Percentiles rank a stretch among this genome's conserved stretches.
phyloP scores from a whole-genome alignment of 2,329 filamentous ascomycete genomes.

The Chalaropsis thielavioides region DNA sequence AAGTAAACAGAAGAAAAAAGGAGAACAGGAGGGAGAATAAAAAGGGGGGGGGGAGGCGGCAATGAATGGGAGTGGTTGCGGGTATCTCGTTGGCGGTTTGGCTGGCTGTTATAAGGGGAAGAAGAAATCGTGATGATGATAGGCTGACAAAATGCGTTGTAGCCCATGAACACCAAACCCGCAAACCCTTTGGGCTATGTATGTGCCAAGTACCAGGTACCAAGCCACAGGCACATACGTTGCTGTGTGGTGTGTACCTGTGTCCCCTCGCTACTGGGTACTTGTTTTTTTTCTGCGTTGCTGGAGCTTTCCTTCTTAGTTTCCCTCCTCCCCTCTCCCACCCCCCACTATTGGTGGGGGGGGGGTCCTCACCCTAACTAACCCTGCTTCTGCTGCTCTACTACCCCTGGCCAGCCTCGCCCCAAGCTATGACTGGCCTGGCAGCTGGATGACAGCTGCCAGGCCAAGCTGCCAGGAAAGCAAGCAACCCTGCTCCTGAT shows the following conservation, averaged over 20 bases:
- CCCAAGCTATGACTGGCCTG: too few relatives aligned
- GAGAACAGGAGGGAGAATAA: slow-evolving; percentile 4
- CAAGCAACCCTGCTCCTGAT: too few relatives aligned
- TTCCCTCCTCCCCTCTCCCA: background rate
- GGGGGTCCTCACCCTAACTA: background rate
- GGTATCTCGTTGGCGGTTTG: slow-evolving; percentile 22
- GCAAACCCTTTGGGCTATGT: background rate
- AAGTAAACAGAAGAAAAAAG: background rate
- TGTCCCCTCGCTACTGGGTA: background rate
- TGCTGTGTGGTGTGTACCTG: too few relatives aligned
- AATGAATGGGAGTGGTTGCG: slow-evolving; percentile 13
- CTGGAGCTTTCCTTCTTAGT: background rate
- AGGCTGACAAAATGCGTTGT: background rate
- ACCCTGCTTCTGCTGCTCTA: background rate
- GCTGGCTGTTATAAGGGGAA: slow-evolving; percentile 21
- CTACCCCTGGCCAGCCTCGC: background rate
- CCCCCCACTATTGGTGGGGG: background rate
- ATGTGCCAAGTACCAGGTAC: background rate
- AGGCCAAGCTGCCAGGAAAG: too few relatives aligned
- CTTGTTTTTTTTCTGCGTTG: background rate
- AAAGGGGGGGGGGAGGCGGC: background rate
- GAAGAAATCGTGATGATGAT: slow-evolving; percentile 10
- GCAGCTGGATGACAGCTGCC: too few relatives aligned
- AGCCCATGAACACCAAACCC: background rate
- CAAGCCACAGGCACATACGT: too few relatives aligned